Conservation (phyloP, 2,329 filamentous ascomycete species). For the Aspergillus floridensis region DNA sequence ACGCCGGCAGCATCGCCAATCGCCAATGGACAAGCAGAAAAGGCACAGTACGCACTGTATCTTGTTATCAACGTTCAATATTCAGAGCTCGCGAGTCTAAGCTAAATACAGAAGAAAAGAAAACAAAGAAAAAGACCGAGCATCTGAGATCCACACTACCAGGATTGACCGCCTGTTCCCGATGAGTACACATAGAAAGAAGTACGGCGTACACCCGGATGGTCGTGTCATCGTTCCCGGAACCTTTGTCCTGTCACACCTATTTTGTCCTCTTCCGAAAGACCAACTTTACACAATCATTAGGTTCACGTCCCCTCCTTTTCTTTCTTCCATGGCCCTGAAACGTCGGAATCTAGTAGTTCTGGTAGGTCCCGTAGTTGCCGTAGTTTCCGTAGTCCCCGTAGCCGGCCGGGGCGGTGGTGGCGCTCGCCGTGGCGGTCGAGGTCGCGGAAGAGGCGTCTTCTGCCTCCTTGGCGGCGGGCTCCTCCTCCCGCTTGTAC, state of each 20-base stretch:
- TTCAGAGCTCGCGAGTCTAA: not conserved
- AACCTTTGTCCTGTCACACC: too few relatives aligned
- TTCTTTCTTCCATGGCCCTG: too few relatives aligned
- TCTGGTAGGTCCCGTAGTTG: slow-evolving; percentile 14
- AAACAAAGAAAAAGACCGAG: too few relatives aligned
- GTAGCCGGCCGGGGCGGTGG: not conserved
- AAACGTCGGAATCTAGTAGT: not conserved
- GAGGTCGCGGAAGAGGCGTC: not conserved
- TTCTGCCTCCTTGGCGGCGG: not conserved
- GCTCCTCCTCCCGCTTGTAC: not conserved
- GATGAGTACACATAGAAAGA: not conserved
- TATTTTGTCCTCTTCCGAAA: too few relatives aligned
- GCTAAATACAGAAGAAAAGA: not conserved
- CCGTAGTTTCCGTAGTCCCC: slow-evolving; percentile 16
- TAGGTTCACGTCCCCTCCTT: too few relatives aligned
- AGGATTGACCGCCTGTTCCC: not conserved
- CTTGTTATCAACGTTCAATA: too few relatives aligned
- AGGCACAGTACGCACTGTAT: too few relatives aligned
- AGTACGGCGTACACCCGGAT: too few relatives aligned
- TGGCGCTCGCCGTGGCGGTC: not conserved
- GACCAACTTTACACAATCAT: too few relatives aligned
- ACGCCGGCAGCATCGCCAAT: too few relatives aligned
- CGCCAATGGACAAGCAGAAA: too few relatives aligned
- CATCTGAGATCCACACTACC: not conserved
- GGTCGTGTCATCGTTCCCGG: too few relatives aligned